Evolutionary conservation across 495 filamentous ascomycete genomes (phyloP).

Genomic region (Aspergillus biplanus): DNA sequence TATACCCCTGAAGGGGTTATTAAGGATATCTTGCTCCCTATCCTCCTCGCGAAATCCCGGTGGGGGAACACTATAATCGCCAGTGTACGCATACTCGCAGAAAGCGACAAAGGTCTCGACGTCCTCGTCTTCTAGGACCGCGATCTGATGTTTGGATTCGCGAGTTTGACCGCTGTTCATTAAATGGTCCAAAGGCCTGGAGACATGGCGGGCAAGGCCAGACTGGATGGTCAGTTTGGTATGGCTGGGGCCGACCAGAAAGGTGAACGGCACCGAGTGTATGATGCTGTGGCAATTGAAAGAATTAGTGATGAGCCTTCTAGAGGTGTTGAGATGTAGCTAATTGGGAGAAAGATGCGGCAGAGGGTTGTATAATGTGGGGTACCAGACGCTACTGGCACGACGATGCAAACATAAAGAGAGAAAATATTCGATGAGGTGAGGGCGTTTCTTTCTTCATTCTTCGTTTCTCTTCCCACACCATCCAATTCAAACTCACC

Average conservation of each 20-base stretch:
- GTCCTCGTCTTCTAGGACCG: conserved; percentile 49
- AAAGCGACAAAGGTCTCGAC: conserved; percentile 53
- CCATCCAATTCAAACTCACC: conserved; percentile 29
- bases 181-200: conserved; percentile 47
- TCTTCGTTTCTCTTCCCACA: background rate
- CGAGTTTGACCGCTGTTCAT: conserved; percentile 51
- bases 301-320: conserved; percentile 17
- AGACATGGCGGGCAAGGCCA: conserved; percentile 51
- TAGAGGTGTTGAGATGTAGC: conserved; percentile 5
- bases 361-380: background rate
- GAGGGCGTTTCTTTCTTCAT: background rate
- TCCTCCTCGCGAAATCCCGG: conserved; percentile 32
- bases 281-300: conserved; percentile 40
- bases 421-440: background rate
- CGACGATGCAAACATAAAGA: background rate
- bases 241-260: conserved; percentile 51
- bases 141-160: conserved; percentile 49
- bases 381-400: background rate
- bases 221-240: conserved; percentile 53
- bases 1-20: conserved; percentile 25
- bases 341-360: background rate
- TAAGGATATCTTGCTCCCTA: conserved; percentile 17
- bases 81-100: conserved; percentile 54
- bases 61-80: conserved; percentile 48
- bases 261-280: conserved; percentile 50